Conservation (phyloP, 345 rosid genomes). For the Populus nigra region DNA sequence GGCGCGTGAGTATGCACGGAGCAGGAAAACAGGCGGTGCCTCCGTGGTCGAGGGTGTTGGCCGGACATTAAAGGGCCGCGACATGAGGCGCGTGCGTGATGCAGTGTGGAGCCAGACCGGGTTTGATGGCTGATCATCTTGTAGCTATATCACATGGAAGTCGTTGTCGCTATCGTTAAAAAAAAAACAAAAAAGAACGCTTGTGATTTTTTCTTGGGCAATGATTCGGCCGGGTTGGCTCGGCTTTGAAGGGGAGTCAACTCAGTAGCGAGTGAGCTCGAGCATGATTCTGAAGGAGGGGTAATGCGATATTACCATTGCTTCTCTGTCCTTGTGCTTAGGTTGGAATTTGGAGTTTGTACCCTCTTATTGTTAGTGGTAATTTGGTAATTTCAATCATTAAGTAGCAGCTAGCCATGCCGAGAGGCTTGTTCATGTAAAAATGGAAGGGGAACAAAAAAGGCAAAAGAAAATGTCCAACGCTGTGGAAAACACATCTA, state of each 20-base stretch:
- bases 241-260: slow-evolving; percentile 23
- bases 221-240: slow-evolving; percentile 43
- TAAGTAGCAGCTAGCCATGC: not conserved
- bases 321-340: not conserved
- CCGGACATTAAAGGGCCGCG: slow-evolving; percentile 87
- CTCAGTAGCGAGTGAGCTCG: slow-evolving; percentile 43
- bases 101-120: slow-evolving; percentile 76
- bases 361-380: not conserved
- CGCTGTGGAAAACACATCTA: no score
- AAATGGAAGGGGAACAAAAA: not conserved
- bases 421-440: not conserved
- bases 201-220: slow-evolving; percentile 20
- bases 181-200: no score
- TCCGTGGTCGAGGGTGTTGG: slow-evolving; percentile 88
- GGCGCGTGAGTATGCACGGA: slow-evolving; percentile 58
- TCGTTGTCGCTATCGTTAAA: not conserved
- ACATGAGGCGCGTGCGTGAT: slow-evolving; percentile 85
- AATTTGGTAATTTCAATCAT: not conserved
- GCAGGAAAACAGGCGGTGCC: slow-evolving; percentile 43
- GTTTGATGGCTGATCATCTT: slow-evolving; percentile 15
- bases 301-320: not conserved
- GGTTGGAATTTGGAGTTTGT: slow-evolving; percentile 9
- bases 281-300: slow-evolving; percentile 11
- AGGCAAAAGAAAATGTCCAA: not conserved
- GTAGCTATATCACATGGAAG: no score